Evolutionary conservation across 179 eudicot species (phyloP), one percentile per base, ranked within the genome.

Genomic region (Patellifolia procumbens): DNA sequence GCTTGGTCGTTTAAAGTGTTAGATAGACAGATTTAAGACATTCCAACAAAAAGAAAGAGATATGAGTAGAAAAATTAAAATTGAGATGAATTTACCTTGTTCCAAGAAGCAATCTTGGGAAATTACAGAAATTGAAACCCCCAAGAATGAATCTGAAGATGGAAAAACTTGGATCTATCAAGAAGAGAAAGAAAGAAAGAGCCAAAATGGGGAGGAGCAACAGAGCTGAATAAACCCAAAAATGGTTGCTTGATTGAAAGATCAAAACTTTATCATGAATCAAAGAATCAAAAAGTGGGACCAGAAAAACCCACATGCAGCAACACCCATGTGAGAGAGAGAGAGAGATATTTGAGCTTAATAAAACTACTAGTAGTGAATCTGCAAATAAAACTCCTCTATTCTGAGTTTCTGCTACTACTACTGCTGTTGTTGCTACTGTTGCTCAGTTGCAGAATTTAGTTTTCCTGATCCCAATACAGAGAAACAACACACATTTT

Each of bases 391-490:
- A 59, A 22, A 64, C 46, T 37, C 56, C 64, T 79, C 48, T 68
- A 28, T 48, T 13, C 29, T 62, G 61, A n/a, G 12, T 17, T 31
- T 59, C 67, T 39, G 45, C 74, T 77, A 46, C 72, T 68, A 62
- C 60, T 51, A 19, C 22, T 66, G 34, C 19, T 58, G 29, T 56
- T 55, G 16, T 16, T n/a, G n/a, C n/a, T n/a, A n/a, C n/a, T n/a
- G n/a, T n/a, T n/a, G n/a, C n/a, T 78, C 72, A 73, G 80, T 74
- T 74, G 74, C 84, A 81, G 79, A 78, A 55, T 78, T 75, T 65
- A 74, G 68, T 75, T 78, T 78, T 82, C 77, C 60, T 61, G 80
- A 82, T 82, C 85, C 85, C 85, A 82, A 82, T 78, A 79, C 69
- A 55, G 17, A 70, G 48, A 20, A 39, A n/a, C n/a, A 13, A 72